These are phyloP conservation scores for Naegleria gruberi DNA, from an alignment of 208 protist species.

Conservation along the genomic window DNA sequence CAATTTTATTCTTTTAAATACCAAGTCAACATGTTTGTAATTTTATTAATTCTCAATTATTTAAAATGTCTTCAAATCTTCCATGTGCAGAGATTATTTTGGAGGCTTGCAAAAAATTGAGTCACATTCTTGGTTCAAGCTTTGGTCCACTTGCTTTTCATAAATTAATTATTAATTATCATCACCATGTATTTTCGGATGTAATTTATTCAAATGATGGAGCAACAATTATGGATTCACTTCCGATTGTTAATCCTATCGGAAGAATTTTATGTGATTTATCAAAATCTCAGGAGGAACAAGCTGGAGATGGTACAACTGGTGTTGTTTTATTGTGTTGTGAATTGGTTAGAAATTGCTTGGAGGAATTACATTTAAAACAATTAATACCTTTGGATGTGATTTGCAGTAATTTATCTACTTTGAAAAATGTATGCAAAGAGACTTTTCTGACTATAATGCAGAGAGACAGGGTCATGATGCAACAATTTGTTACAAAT, in stretches of 20 bases:
- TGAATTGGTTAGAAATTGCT: not conserved
- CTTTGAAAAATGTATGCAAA: not conserved
- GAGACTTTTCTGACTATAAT: not conserved
- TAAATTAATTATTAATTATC: not conserved
- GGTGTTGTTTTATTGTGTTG: conserved; percentile 91
- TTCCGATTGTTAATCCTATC: conserved; percentile 63
- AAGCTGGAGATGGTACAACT: conserved; percentile 99
- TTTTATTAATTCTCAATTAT: no score
- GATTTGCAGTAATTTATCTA: not conserved
- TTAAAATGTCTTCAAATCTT: not conserved
- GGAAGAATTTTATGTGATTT: conserved; percentile 90
- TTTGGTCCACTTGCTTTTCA: not conserved
- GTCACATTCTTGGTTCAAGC: not conserved
- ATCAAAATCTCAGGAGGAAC: conserved; percentile 89
- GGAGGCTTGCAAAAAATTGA: not conserved
- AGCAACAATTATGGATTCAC: conserved; percentile 99
- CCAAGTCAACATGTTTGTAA: no score
- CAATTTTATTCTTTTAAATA: no score
- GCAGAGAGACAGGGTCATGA: not conserved
- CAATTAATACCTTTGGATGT: not conserved
- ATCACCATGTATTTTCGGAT: not conserved
- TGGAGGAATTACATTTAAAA: not conserved
- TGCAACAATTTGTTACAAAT: not conserved
- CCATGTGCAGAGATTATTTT: not conserved
- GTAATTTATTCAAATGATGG: conserved; percentile 88